Percentiles rank a stretch among this genome's conserved stretches.
phyloP scores from a whole-genome alignment of 495 filamentous ascomycete species.

The Xylaria flabelliformis region DNA sequence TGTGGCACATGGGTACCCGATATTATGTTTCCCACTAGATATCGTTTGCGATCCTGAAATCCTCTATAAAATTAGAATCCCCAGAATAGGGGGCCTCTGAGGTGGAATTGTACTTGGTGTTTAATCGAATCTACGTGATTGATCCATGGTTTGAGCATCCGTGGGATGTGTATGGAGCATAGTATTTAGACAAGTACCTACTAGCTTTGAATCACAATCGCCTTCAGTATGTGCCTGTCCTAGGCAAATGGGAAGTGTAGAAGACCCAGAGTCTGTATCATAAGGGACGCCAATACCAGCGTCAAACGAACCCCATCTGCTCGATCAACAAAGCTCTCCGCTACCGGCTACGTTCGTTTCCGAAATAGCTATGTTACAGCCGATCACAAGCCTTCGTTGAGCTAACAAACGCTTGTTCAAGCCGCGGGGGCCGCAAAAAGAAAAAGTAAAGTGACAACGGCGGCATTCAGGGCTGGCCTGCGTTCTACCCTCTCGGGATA shows the following conservation, averaged over 20 bases:
- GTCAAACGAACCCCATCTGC: background rate
- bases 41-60: background rate
- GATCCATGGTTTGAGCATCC: background rate
- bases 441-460: constrained; percentile 9
- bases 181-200: background rate
- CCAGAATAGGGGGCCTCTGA: background rate
- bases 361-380: constrained; percentile 5
- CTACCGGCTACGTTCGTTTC: background rate
- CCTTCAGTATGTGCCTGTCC: background rate
- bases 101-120: background rate
- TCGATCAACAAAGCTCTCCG: background rate
- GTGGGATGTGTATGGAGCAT: background rate
- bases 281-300: background rate
- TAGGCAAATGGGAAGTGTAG: background rate
- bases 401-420: background rate
- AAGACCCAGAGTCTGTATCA: background rate
- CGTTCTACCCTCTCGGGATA: background rate
- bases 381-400: constrained; percentile 12
- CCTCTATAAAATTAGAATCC: no score
- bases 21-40: background rate
- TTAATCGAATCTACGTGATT: background rate
- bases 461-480: no score
- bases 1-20: background rate
- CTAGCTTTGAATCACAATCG: background rate
- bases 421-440: constrained; percentile 11